Evolutionary conservation across 176 grass and related monocot genomes (phyloP), one percentile per base, ranked within the genome.

Genomic region (maize (Zea mays)): DNA sequence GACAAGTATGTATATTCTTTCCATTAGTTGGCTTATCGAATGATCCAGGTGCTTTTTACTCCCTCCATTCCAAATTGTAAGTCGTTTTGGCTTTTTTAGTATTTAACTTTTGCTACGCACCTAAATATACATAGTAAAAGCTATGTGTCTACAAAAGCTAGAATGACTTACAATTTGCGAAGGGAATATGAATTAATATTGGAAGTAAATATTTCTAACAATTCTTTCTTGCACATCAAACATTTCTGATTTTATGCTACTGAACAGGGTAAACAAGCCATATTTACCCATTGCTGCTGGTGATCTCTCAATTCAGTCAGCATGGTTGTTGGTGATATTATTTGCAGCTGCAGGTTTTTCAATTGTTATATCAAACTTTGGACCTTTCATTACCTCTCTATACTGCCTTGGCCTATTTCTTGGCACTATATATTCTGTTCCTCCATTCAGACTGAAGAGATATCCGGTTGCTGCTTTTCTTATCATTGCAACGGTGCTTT

Each of bases 361-460:
- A 19, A 95, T 99, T 37, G 96, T 99, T 2, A 75, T 78, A 21
- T 87, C 74, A 27, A 95, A 81, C 67, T 95, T 99, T 79, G 96
- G 92, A 19, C 43, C 96, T 79, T 99, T 99, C 68, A 99, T 99
- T 55, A 93, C 89, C 17, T 93, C 92, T 76, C 81, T 99, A 45
- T 99, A 95, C 73, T 99, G 92, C 52, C 85, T 99, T 47, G 96
- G 92, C 38, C 92, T 99, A 61, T 99, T 99, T 81, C 92, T 99
- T 75, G 96, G 96, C 78, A 95, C 96, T 34, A 90, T 99, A 81
- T 99, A 99, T 87, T 99, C 92, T 36, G 96, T 99, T 84, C 96
- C 96, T 82, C 96, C 92, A 89, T 99, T 99, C 82, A 90, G 96
- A 86, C 75, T 95, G 75, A 99, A 99, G 86, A 94, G 14, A 92